phyloP scores from a whole-genome alignment of 2,329 filamentous ascomycete species.

The Colletotrichum chlorophyti region DNA sequence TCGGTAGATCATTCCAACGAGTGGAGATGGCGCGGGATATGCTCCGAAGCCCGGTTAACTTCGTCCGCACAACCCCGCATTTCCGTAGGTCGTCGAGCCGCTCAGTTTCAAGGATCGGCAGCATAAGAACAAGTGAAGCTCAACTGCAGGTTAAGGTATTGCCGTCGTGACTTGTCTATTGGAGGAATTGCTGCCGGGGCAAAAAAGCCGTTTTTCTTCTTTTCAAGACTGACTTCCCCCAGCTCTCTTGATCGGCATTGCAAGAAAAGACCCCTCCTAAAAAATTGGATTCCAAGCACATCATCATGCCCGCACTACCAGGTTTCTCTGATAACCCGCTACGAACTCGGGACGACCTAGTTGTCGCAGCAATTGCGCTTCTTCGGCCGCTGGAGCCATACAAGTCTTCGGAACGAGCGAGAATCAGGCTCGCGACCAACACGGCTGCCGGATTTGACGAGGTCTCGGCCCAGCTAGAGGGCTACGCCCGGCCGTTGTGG shows the following conservation, averaged over 20 bases:
- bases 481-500: constrained; percentile 40
- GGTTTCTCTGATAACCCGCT: constrained; percentile 44
- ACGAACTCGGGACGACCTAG: constrained; percentile 36
- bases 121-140: too few relatives aligned
- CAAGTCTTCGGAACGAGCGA: constrained; percentile 36
- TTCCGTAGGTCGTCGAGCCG: too few relatives aligned
- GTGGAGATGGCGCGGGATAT: not conserved
- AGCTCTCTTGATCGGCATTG: too few relatives aligned
- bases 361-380: constrained; percentile 35
- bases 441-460: constrained; percentile 44
- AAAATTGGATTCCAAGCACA: too few relatives aligned
- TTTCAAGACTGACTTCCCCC: too few relatives aligned
- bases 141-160: too few relatives aligned
- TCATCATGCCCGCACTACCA: constrained; percentile 33
- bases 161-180: too few relatives aligned
- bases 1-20: not conserved
- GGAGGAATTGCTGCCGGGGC: too few relatives aligned
- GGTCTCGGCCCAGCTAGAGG: constrained; percentile 43
- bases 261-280: too few relatives aligned
- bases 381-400: constrained; percentile 35
- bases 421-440: constrained; percentile 37
- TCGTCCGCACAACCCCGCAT: not conserved
- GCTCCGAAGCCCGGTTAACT: constrained; percentile 3
- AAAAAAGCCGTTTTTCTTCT: not conserved
- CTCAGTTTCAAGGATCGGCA: too few relatives aligned